These are phyloP conservation scores for Biscutella laevigata DNA, from an alignment of 441 rosid species.

Conservation along the genomic window DNA sequence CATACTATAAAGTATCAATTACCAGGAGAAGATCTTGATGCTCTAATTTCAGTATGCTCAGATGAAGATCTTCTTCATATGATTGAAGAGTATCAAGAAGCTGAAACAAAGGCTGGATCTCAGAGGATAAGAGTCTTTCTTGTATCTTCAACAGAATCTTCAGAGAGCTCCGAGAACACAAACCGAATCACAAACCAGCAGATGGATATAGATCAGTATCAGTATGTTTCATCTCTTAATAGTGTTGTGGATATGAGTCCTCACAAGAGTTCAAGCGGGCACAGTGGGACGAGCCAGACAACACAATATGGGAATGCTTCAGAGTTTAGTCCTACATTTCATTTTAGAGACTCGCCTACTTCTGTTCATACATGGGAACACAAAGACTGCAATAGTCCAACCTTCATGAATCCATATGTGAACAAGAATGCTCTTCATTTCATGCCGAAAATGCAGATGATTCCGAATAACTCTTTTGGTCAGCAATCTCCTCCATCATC, in stretches of 20 bases:
- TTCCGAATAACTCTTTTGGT: slow-evolving; percentile 24
- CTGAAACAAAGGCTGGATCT: slow-evolving; percentile 37
- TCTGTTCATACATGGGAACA: slow-evolving; percentile 36
- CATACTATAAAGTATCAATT: slow-evolving; percentile 54
- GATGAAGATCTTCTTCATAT: slow-evolving; percentile 54
- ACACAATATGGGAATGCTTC: slow-evolving; percentile 46
- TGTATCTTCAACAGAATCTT: slow-evolving; percentile 27
- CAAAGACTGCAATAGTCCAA: slow-evolving; percentile 36
- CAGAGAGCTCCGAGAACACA: slow-evolving; percentile 33
- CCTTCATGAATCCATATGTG: slow-evolving; percentile 26
- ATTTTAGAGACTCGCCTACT: slow-evolving; percentile 39
- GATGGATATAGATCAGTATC: slow-evolving; percentile 33
- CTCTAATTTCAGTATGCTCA: slow-evolving; percentile 46
- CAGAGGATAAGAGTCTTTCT: slow-evolving; percentile 52
- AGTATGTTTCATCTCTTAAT: slow-evolving; percentile 48
- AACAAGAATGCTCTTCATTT: slow-evolving; percentile 31
- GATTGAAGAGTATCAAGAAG: slow-evolving; percentile 56
- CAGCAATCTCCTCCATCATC: slow-evolving; percentile 44
- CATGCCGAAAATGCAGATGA: slow-evolving; percentile 26
- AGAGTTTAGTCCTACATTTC: slow-evolving; percentile 37
- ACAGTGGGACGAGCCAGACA: slow-evolving; percentile 38
- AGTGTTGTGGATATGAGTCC: slow-evolving; percentile 49
- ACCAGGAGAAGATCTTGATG: too few species aligned
- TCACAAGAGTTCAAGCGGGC: slow-evolving; percentile 46
- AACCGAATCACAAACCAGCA: slow-evolving; percentile 26